These are phyloP conservation scores for Hypomyces rosellus DNA, from an alignment of 2,329 filamentous ascomycete genomes.

Conservation along the genomic window DNA sequence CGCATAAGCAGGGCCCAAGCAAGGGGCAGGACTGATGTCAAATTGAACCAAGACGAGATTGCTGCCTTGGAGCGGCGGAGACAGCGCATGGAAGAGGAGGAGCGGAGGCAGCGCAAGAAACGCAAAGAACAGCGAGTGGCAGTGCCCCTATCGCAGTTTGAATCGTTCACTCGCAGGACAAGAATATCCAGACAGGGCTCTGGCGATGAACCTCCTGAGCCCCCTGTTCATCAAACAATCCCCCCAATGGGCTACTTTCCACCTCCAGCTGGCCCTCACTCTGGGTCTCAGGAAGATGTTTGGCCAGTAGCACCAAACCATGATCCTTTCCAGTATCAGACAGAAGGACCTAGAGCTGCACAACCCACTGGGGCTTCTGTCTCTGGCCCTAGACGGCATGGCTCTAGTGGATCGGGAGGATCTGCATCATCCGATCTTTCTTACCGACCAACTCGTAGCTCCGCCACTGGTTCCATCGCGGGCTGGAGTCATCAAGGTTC, in stretches of 20 bases:
- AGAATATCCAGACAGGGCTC: slow-evolving; percentile 9
- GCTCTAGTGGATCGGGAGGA: slow-evolving; percentile 26
- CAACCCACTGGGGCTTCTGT: slow-evolving; percentile 10
- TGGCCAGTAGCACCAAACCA: slow-evolving; percentile 24
- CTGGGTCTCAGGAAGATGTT: slow-evolving; percentile 25
- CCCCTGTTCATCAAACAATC: slow-evolving; percentile 29
- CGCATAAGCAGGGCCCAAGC: slow-evolving; percentile 74
- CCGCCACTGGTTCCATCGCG: slow-evolving; percentile 21
- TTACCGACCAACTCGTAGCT: slow-evolving; percentile 21
- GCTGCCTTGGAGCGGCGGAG: slow-evolving; percentile 67
- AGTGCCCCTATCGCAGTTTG: slow-evolving; percentile 48
- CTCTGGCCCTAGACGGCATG: slow-evolving; percentile 30
- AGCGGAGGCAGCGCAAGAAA: slow-evolving; percentile 31
- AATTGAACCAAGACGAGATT: slow-evolving; percentile 72
- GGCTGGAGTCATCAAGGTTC: slow-evolving; percentile 27
- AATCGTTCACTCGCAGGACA: slow-evolving; percentile 34
- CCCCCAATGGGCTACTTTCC: slow-evolving; percentile 48
- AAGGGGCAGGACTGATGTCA: slow-evolving; percentile 71
- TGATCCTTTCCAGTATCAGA: slow-evolving; percentile 51
- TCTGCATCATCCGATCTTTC: slow-evolving; percentile 27
- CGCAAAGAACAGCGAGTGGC: slow-evolving; percentile 43
- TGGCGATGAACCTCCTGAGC: slow-evolving; percentile 27
- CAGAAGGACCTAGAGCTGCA: slow-evolving; percentile 35
- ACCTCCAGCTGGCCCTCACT: slow-evolving; percentile 36
- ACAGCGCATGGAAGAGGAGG: slow-evolving; percentile 50